Evolutionary conservation across 208 protist species (phyloP).

Genomic region (Zelonia costaricensis): DNA sequence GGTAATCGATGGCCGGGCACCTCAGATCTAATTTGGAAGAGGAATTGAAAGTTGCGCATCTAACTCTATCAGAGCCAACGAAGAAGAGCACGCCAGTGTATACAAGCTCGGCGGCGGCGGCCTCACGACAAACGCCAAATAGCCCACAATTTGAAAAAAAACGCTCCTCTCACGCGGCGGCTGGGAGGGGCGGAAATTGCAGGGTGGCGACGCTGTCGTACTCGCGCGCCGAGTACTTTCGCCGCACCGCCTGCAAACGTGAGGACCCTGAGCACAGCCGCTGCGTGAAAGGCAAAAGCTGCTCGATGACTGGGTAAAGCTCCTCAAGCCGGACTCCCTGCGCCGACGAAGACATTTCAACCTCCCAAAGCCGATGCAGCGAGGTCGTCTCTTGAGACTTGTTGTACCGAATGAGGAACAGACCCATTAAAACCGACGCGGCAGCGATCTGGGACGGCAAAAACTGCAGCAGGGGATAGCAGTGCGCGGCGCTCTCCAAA

Average conservation of each 20-base stretch:
- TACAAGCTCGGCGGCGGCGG: neutral
- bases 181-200: conserved; percentile 45
- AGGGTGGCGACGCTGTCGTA: conserved; percentile 46
- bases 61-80: neutral
- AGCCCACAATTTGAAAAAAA: neutral
- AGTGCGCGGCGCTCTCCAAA: conserved; percentile 71
- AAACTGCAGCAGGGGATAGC: conserved; percentile 59
- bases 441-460: conserved; percentile 68
- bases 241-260: conserved; percentile 55
- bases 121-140: neutral
- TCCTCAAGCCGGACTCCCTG: conserved; percentile 56
- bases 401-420: conserved; percentile 43
- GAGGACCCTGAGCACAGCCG: conserved; percentile 49
- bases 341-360: conserved; percentile 31
- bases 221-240: conserved; percentile 63
- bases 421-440: conserved; percentile 54
- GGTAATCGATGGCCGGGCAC: no score
- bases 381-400: conserved; percentile 16
- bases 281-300: conserved; percentile 65
- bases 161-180: conserved; percentile 4
- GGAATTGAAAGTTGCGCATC: neutral
- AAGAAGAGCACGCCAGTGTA: neutral
- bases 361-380: conserved; percentile 41
- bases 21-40: conserved; percentile 25
- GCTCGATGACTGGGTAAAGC: conserved; percentile 32